A percentile compares a stretch with the other conserved stretches of the same genome.
Conservation (phyloP, 2,329 filamentous ascomycete genomes). For the Hypoxylon sp. region DNA sequence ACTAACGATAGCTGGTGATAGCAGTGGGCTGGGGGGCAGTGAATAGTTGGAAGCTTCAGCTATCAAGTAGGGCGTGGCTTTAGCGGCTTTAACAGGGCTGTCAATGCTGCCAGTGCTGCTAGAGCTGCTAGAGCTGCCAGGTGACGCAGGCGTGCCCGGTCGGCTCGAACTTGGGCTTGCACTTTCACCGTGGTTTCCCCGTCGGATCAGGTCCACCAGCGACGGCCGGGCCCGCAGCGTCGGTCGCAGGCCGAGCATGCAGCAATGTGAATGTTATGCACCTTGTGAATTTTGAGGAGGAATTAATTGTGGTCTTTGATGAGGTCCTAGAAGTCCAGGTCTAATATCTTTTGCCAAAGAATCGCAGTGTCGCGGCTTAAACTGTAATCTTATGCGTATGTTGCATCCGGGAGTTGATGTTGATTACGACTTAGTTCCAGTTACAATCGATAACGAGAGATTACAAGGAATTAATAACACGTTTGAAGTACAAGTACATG, state of each 20-base stretch:
- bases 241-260: constrained; percentile 67
- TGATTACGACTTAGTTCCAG: constrained; percentile 21
- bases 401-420: constrained; percentile 38
- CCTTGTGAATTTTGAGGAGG: constrained; percentile 20
- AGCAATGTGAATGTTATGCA: constrained; percentile 41
- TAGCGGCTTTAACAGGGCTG: constrained; percentile 25
- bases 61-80: constrained; percentile 35
- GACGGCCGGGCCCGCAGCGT: constrained; percentile 67
- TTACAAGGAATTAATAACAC: constrained; percentile 22
- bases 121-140: constrained; percentile 35
- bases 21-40: constrained; percentile 50
- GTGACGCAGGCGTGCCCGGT: constrained; percentile 49
- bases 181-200: constrained; percentile 50
- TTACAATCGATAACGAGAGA: constrained; percentile 29
- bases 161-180: constrained; percentile 45
- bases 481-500: constrained; percentile 22
- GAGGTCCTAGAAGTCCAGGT: constrained; percentile 5
- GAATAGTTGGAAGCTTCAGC: constrained; percentile 50
- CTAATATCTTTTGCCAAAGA: constrained; percentile 11
- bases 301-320: constrained; percentile 12
- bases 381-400: constrained; percentile 19
- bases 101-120: constrained; percentile 30
- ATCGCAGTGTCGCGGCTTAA: constrained; percentile 5
- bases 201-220: constrained; percentile 65
- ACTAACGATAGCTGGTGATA: constrained; percentile 18